Percentiles rank a stretch among this genome's conserved stretches.
phyloP scores from a whole-genome alignment of 1,139 yeast species.

The Casaregolazyma lundiana region DNA sequence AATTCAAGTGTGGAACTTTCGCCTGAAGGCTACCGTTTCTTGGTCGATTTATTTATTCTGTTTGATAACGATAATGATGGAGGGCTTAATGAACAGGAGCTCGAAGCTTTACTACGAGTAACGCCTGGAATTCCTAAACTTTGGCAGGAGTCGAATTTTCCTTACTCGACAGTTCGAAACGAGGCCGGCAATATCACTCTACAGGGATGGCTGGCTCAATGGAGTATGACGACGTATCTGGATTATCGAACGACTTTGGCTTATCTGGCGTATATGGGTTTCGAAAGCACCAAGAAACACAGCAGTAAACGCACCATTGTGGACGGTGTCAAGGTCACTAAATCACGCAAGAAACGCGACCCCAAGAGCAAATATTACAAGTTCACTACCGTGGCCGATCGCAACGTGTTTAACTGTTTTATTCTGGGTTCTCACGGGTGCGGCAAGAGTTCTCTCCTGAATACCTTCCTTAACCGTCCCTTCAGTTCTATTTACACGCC shows the following conservation, averaged over 20 bases:
- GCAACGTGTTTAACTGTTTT: slow-evolving; percentile 88
- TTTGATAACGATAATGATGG: slow-evolving; percentile 96
- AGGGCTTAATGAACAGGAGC: slow-evolving; percentile 72
- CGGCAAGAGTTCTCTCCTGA: slow-evolving; percentile 77
- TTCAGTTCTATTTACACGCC: slow-evolving; percentile 74
- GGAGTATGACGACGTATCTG: slow-evolving; percentile 92
- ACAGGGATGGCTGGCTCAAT: slow-evolving; percentile 98
- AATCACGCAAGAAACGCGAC: slow-evolving; percentile 57
- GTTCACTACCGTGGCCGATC: slow-evolving; percentile 55
- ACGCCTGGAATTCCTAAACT: slow-evolving; percentile 88
- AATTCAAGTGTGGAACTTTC: slow-evolving; percentile 84
- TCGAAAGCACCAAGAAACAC: slow-evolving; percentile 44
- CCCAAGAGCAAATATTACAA: slow-evolving; percentile 57
- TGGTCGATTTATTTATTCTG: slow-evolving; percentile 80
- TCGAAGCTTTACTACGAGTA: slow-evolving; percentile 65
- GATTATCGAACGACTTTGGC: slow-evolving; percentile 82
- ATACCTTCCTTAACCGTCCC: slow-evolving; percentile 72
- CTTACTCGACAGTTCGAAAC: slow-evolving; percentile 80
- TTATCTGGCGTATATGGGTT: slow-evolving; percentile 85
- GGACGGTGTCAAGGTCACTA: slow-evolving; percentile 75
- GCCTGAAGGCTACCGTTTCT: slow-evolving; percentile 87
- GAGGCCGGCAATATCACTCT: slow-evolving; percentile 84
- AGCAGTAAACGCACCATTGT: slow-evolving; percentile 34
- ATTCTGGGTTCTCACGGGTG: slow-evolving; percentile 79
- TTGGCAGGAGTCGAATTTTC: slow-evolving; percentile 85